Base-by-base conservation (phyloP, 352 stramenopile species). In the Phytophthora tentaculata region DNA sequence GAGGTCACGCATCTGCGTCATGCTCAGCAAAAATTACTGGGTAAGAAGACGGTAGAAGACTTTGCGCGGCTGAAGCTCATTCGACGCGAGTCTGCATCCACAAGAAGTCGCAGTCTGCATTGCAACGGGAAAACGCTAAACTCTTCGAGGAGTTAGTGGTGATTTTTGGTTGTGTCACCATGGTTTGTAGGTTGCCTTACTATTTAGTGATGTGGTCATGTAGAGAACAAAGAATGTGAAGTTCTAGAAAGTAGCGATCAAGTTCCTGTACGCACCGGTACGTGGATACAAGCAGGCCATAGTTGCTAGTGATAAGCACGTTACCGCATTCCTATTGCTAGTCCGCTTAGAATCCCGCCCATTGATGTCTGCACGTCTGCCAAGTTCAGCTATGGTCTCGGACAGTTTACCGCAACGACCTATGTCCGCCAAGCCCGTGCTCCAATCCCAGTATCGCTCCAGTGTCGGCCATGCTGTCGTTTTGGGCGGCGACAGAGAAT, bases 21-120 rank as follows among this genome's bases (percentile, higher is more conserved):
- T 17, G 53, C 49, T 7, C 74, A 88, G 49, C 80, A 83, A 24
- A 83, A 73, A 61, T 68, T 89, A 9, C 7, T 81, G 5, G 72
- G 79, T 19, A 82, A 66, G 68, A 90, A 89, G 63, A 84, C 71
- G 6, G 78, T 79, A 2, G 76, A 87, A 24, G 74, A 89, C 37
- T 84, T 84, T 43, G 79, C 76, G 9, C 61, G 63, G 9, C 44
- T 88, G 17, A 80, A 80, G 13, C 35, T 90, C 35, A 66, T 86
- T 10, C 76, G 66, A 2, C 76, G 78, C 1, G 71, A 81, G 47
- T 71, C 79, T 45, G 61, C 68, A 5, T 54, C 56, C 1, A 67
- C 64, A 19, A 67, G 74, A 3, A 78, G 75, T 47, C 73, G 60
- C 24, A 85, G 69, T 62, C 51, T 89, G 20, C 82, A 90, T 43